These are phyloP conservation scores for Dissophora ornata DNA, from an alignment of 192 early-diverging fungal species.

Conservation along the genomic window DNA sequence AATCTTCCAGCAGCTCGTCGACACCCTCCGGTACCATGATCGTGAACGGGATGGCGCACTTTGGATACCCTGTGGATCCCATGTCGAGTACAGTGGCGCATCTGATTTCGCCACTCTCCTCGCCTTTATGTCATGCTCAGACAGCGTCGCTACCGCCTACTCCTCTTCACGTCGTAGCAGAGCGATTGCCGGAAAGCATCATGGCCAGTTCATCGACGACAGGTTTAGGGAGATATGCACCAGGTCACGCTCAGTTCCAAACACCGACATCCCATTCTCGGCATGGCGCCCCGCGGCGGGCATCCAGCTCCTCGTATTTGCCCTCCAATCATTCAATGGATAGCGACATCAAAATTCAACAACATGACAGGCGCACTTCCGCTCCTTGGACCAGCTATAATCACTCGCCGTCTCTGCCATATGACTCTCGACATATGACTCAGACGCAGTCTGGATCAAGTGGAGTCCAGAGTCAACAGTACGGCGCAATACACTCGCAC, in stretches of 20 bases:
- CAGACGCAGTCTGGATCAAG: constrained; percentile 15
- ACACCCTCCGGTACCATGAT: constrained; percentile 31
- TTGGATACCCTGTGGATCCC: constrained; percentile 14
- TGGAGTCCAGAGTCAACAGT: constrained; percentile 6
- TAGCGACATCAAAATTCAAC: constrained; percentile 14
- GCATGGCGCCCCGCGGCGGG: constrained; percentile 23
- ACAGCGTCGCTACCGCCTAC: constrained; percentile 40
- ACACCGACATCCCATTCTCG: constrained; percentile 18
- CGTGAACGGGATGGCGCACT: constrained; percentile 6
- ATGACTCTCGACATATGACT: constrained; percentile 13
- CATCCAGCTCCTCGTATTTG: constrained; percentile 42
- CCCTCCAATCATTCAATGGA: constrained; percentile 20
- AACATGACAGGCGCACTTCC: constrained; percentile 37
- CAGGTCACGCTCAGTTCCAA: constrained; percentile 20
- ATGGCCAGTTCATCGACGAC: not conserved
- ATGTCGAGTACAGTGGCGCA: constrained; percentile 28
- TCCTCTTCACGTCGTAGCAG: constrained; percentile 25
- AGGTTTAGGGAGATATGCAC: constrained; percentile 7
- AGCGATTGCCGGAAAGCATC: constrained; percentile 21
- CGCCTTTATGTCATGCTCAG: constrained; percentile 36
- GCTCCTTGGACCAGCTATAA: constrained; percentile 28
- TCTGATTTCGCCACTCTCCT: constrained; percentile 35
- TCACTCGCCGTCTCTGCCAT: constrained; percentile 6
- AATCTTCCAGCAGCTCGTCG: constrained; percentile 25
- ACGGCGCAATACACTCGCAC: constrained; percentile 9